A percentile compares a stretch with the other conserved stretches of the same genome.
phyloP scores from a whole-genome alignment of 2,329 filamentous ascomycete species.

The Scytalidium lignicola region DNA sequence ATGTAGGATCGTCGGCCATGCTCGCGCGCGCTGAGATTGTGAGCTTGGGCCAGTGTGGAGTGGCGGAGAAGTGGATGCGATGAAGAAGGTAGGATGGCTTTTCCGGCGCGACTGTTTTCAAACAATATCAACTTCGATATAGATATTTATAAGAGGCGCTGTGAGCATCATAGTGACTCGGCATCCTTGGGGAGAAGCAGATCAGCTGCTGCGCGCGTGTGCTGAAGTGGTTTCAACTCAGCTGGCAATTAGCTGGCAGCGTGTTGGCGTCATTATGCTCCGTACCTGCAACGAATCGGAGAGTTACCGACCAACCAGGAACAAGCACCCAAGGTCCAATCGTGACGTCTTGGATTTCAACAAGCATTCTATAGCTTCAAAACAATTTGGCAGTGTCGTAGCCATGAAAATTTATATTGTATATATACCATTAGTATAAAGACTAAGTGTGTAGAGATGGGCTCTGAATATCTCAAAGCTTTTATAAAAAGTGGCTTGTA shows the following conservation, averaged over 20 bases:
- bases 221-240: not conserved
- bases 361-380: too few species aligned
- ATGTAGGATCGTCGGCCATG: not conserved
- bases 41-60: not conserved
- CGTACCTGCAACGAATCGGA: not conserved
- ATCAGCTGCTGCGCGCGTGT: not conserved
- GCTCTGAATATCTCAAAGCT: too few species aligned
- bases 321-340: not conserved
- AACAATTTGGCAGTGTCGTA: too few species aligned
- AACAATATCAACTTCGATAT: not conserved
- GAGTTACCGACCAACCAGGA: not conserved
- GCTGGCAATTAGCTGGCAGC: not conserved
- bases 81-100: not conserved
- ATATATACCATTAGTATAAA: too few species aligned
- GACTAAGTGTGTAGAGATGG: too few species aligned
- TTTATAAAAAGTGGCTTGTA: too few species aligned
- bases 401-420: too few species aligned
- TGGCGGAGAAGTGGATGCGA: not conserved
- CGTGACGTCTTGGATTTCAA: not conserved
- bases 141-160: not conserved
- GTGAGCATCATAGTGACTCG: not conserved
- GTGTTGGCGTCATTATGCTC: not conserved
- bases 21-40: not conserved
- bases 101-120: not conserved
- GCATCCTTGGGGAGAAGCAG: not conserved